A percentile compares a stretch with the other conserved stretches of the same genome.
phyloP scores from a whole-genome alignment of 1,284 basidiomycete genomes.

The Boletellus sp. region DNA sequence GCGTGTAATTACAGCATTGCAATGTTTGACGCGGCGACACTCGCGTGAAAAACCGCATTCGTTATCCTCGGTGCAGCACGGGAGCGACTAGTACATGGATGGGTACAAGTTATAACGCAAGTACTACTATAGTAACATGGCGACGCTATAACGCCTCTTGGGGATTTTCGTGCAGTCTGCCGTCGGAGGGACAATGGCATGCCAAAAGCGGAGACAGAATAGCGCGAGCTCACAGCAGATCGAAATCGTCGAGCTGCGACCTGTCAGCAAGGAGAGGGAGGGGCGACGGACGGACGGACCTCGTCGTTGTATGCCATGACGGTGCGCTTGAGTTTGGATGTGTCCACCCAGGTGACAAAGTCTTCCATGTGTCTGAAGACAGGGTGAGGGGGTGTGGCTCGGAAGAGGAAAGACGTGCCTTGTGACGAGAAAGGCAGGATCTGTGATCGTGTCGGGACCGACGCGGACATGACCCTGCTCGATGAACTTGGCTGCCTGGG shows the following conservation, averaged over 20 bases:
- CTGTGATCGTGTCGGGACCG: constrained; percentile 93
- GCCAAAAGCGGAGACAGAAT: not conserved
- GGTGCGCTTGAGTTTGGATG: constrained; percentile 93
- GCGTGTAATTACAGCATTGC: constrained; percentile 8
- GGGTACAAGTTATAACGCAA: not conserved
- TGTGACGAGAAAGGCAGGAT: constrained; percentile 96
- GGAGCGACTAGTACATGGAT: not conserved
- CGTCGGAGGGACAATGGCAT: not conserved
- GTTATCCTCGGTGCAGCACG: constrained; percentile 9
- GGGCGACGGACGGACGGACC: constrained; percentile 42
- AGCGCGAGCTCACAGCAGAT: constrained; percentile 57
- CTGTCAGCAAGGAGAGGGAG: constrained; percentile 10
- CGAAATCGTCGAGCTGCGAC: constrained; percentile 83
- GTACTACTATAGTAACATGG: constrained; percentile 1
- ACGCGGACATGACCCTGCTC: constrained; percentile 98
- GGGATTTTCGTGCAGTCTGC: constrained; percentile 3
- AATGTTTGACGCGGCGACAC: constrained; percentile 17
- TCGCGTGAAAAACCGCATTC: constrained; percentile 24
- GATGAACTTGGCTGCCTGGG: constrained; percentile 90
- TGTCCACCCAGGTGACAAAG: constrained; percentile 99
- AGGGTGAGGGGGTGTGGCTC: constrained; percentile 9
- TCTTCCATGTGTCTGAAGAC: constrained; percentile 87
- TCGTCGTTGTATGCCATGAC: constrained; percentile 98
- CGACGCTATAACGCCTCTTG: not conserved
- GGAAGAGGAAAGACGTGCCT: constrained; percentile 42